Evolutionary conservation across 192 early-diverging fungal species (phyloP).

Genomic region (Phlyctochytrium bullatum): DNA sequence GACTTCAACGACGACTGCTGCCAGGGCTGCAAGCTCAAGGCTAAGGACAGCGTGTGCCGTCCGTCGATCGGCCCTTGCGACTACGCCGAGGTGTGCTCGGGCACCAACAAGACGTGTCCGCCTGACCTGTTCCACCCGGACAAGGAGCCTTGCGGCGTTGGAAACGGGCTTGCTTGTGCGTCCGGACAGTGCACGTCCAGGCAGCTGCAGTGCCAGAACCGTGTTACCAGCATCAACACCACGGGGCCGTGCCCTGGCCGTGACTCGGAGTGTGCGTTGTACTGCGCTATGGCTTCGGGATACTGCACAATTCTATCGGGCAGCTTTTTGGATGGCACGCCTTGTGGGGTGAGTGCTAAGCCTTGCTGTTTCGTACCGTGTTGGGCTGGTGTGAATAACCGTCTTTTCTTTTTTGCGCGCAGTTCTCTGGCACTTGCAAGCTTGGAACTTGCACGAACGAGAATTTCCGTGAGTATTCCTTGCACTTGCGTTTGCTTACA

Average conservation of each 20-base stretch:
- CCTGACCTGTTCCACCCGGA: constrained; percentile 62
- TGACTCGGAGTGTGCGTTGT: constrained; percentile 30
- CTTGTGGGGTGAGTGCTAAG: constrained; percentile 28
- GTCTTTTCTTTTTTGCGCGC: neutral
- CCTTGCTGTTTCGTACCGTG: neutral
- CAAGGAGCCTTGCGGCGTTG: constrained; percentile 57
- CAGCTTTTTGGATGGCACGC: constrained; percentile 45
- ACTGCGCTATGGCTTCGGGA: constrained; percentile 25
- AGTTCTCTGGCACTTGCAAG: constrained; percentile 33
- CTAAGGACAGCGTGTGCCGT: constrained; percentile 68
- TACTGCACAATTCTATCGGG: constrained; percentile 34
- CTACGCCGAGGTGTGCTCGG: constrained; percentile 63
- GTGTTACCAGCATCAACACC: constrained; percentile 18
- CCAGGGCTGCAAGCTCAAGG: constrained; percentile 58
- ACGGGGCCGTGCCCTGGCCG: constrained; percentile 33
- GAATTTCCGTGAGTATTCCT: neutral
- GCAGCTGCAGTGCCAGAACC: constrained; percentile 38
- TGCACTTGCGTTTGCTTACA: neutral
- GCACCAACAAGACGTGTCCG: constrained; percentile 69
- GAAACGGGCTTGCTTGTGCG: constrained; percentile 35
- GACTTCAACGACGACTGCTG: constrained; percentile 87
- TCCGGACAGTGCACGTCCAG: constrained; percentile 46
- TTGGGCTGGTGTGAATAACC: neutral
- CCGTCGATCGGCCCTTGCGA: constrained; percentile 76
- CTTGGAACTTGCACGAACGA: constrained; percentile 15